Conservation (phyloP, 2,329 filamentous ascomycete species). For the Pseudocercospora vitis region DNA sequence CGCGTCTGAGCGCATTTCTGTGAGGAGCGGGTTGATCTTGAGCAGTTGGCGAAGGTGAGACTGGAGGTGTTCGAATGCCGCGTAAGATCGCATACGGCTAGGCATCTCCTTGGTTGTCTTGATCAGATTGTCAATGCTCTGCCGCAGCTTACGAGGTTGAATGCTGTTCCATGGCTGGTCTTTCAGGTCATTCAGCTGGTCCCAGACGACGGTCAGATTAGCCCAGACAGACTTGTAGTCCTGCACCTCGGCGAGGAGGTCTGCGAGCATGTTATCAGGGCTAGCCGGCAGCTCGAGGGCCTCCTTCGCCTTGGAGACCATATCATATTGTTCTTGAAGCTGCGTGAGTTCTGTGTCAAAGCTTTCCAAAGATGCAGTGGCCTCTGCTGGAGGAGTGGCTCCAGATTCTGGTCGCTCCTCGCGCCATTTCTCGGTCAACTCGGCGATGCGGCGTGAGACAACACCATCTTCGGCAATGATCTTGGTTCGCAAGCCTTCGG, state of each 20-base stretch:
- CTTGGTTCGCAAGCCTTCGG: constrained; percentile 90
- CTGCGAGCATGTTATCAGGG: constrained; percentile 75
- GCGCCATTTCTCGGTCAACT: constrained; percentile 85
- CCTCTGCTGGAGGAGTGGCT: constrained; percentile 84
- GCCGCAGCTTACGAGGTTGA: constrained; percentile 87
- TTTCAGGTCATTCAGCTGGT: constrained; percentile 87
- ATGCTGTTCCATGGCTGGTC: constrained; percentile 94
- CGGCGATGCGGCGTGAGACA: constrained; percentile 81
- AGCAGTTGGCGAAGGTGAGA: constrained; percentile 82
- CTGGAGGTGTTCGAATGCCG: constrained; percentile 98
- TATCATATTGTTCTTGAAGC: constrained; percentile 82
- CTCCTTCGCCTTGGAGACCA: constrained; percentile 95
- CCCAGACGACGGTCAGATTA: constrained; percentile 92
- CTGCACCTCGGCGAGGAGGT: constrained; percentile 90
- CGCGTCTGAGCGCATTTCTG: constrained; percentile 92
- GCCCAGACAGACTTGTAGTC: constrained; percentile 99
- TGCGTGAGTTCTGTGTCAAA: constrained; percentile 85
- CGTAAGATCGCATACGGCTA: constrained; percentile 97
- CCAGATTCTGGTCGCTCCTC: constrained; percentile 97
- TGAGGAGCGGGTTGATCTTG: constrained; percentile 84
- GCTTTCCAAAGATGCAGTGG: constrained; percentile 73
- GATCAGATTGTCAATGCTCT: constrained; percentile 84
- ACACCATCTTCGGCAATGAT: constrained; percentile 92
- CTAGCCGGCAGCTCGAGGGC: constrained; percentile 84
- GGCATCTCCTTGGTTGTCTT: constrained; percentile 99